Base-by-base conservation (phyloP, 768 basidiomycete species). In the Macrocybe gigantea region DNA sequence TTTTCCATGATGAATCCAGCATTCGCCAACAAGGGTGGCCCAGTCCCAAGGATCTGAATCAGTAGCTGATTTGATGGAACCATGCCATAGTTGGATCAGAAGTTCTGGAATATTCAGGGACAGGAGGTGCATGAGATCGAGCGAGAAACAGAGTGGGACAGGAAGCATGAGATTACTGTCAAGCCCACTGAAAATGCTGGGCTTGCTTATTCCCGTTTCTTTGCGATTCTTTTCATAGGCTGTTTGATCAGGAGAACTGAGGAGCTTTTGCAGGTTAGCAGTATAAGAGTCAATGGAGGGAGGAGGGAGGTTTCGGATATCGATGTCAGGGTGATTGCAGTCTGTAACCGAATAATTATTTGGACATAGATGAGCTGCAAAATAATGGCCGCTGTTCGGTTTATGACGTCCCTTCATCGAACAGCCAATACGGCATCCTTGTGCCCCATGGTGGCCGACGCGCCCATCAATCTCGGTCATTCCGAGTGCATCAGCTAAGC, bases 371-470 rank as follows among this genome's bases (percentile, higher is more conserved):
- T 61, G 59, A 0, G 63, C 61, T 0, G 69, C 65, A 47, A 66
- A 73, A 48, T 74, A 73, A 15, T 64, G 60, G 0, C 50, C 39
- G 6, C 37, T 57, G 5, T 42, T 49, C 1, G 48, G 56, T 47
- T 69, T 71, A 32, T 57, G 61, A 6, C 58, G 59, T 7, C 69
- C 66, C 31, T 48, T 52, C 1, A 68, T 38, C 0, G 50, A 44
- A 49, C 68, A 72, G 34, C 58, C 61, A 6, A 68, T 33, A 0
- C 60, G 57, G 45, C 76, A 79, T 0, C 64, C 68, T 29, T 60
- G 57, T 8, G 56, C 51, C 3, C 67, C 65, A 12, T 61, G 56
- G 49, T 73, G 70, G 0, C 71, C 67, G 30, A 67, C 63, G 14
- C 61, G 45, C 1, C 71, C 69, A 51, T 56, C 62, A 3, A 71